phyloP scores from a whole-genome alignment of 495 filamentous ascomycete genomes.

The Aspergillus ellipticus region DNA sequence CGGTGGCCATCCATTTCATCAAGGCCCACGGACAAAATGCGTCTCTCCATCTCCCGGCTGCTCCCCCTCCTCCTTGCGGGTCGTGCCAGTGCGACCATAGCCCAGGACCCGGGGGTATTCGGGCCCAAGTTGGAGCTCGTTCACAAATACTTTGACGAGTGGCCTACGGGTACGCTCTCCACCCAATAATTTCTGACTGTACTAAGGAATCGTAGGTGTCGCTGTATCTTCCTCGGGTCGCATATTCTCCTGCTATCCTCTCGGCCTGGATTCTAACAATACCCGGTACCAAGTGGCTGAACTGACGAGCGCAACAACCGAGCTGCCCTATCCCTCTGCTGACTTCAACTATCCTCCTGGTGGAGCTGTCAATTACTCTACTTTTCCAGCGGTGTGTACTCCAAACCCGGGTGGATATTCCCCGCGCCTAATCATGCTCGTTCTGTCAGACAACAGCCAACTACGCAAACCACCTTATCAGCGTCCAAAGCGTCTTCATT shows the following conservation, averaged over 20 bases:
- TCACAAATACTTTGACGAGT: background rate
- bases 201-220: background rate
- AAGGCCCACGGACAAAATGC: background rate
- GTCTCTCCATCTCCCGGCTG: background rate
- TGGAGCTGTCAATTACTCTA: background rate
- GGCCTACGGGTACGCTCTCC: background rate
- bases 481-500: background rate
- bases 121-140: background rate
- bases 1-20: background rate
- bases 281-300: background rate
- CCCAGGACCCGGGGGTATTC: background rate
- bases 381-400: background rate
- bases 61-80: background rate
- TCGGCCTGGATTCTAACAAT: background rate
- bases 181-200: background rate
- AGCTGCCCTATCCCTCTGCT: background rate
- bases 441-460: background rate
- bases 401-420: background rate
- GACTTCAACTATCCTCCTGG: background rate
- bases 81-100: background rate
- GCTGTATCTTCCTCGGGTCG: background rate
- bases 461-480: background rate
- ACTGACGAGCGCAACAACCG: background rate
- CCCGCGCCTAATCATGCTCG: background rate
- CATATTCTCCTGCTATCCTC: background rate